Base-by-base conservation (phyloP, 768 basidiomycete species). In the Amanita inopinata region DNA sequence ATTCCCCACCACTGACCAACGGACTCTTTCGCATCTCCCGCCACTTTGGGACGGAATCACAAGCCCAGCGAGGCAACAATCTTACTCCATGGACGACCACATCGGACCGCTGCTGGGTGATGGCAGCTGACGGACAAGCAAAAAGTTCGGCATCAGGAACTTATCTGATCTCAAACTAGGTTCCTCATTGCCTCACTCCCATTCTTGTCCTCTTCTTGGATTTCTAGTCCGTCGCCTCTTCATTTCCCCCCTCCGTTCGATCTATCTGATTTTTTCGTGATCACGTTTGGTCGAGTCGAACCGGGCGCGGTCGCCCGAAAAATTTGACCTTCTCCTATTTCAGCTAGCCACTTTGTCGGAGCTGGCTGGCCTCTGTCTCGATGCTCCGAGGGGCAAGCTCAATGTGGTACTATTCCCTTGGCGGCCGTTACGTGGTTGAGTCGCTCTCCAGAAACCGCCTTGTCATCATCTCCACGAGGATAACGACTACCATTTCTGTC, bases 371-470 rank as follows among this genome's bases (percentile, higher is more conserved):
- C 19, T 19, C 28, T 20, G 11, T 20, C 7, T 28, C n/a, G 3
- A 4, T 22, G 40, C 17, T 41, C 40, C 40, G 40, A 41, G 40
- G 40, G 31, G 31, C 5, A 40, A 40, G 18, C 14, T 22, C 40
- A 9, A 7, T 8, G 9, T 31, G 15, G 19, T 36, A 4, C 42
- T 34, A 43, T 23, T 33, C 15, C 14, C 42, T 35, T 8, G 42
- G 42, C 42, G n/a, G n/a, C 10, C 34, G 20, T 43, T 43, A 43
- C 42, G 42, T 43, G 33, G 12, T 36, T 30, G 14, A 14, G 10
- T 12, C 40, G 12, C 15, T 15, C 38, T 31, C n/a, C 7, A 28
- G 27, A 28, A n/a, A 7, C 7, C 27, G 27, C 7, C 7, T 28
- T 7, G 27, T 28, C 27, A 28, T 28, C 27, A 7, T 28, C n/a